Base-by-base conservation (phyloP, 768 basidiomycete genomes). In the Lactifluus subvellereus region DNA sequence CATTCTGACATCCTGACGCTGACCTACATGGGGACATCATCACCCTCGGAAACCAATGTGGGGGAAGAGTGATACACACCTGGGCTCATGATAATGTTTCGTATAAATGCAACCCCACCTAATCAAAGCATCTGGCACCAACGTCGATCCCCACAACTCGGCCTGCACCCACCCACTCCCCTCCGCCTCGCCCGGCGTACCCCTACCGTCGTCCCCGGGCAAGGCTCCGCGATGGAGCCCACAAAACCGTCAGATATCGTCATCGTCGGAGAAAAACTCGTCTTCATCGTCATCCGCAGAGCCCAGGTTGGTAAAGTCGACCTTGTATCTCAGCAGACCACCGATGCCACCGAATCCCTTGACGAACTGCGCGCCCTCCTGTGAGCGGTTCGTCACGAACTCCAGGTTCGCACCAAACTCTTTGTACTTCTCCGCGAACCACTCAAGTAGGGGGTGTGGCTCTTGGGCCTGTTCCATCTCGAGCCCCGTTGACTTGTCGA, bases 261-360 rank as follows among this genome's bases (percentile, higher is more conserved):
- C 84, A 63, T 87, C 88, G 62, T 89, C 87, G 66, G 81, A 80
- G 71, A 82, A 85, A 76, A 90, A 93, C 78, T 94, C 91, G 71
- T 92, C 91, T 37, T 89, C 81, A 2, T 84, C 90, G 37, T 93
- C 90, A 69, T 93, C 91, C 27, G 85, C 66, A 51, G 80, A 78
- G 22, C 83, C 80, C 47, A 98, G 80, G 73, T 88, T 90, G 68
- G 82, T 82, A 77, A 98, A 91, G 77, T 97, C 96, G 70, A 98
- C 94, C 79, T 98, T 98, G 85, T 99, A 99, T 54, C 96, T 84
- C 62, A 97, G 77, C 64, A 98, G 79, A 35, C 95, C 96, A 33
- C 97, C 96, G 69, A 99, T 98, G 30, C 97, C 96, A 75, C 96
- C 96, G 70, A 99, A 98, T 47, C 96, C 96, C 74, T 95, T 96